These are phyloP conservation scores for Teunomyces barrocoloradensis DNA, from an alignment of 805 yeast genomes.

Conservation along the genomic window DNA sequence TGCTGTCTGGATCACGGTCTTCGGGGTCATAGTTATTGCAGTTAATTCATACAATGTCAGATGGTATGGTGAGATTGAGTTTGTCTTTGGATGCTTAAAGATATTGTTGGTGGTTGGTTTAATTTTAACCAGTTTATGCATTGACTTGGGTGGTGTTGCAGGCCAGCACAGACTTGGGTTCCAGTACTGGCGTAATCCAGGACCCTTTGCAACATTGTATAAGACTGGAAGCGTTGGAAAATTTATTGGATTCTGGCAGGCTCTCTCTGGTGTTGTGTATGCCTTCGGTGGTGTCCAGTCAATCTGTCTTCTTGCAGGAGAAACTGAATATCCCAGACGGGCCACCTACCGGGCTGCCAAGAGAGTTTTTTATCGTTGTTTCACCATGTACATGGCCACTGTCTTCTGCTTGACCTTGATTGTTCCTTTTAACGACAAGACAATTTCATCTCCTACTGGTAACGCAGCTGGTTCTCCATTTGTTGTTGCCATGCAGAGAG, in stretches of 20 bases:
- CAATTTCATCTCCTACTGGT: slow-evolving; percentile 25
- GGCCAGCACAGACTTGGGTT: slow-evolving; percentile 25
- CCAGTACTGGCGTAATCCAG: slow-evolving; percentile 40
- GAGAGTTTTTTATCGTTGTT: slow-evolving; percentile 28
- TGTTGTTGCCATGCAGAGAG: slow-evolving; percentile 36
- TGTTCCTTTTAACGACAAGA: slow-evolving; percentile 27
- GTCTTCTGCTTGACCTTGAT: slow-evolving; percentile 23
- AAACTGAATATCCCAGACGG: slow-evolving; percentile 32
- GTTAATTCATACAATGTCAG: slow-evolving; percentile 41
- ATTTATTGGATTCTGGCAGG: slow-evolving; percentile 29
- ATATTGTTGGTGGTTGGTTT: slow-evolving; percentile 21
- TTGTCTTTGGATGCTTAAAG: slow-evolving; percentile 23
- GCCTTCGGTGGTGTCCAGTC: slow-evolving; percentile 32
- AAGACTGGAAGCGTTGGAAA: slow-evolving; percentile 8
- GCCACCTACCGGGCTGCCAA: slow-evolving; percentile 27
- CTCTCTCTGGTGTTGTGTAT: slow-evolving; percentile 39
- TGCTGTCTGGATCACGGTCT: slow-evolving; percentile 46
- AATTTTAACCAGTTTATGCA: slow-evolving; percentile 17
- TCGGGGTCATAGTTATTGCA: slow-evolving; percentile 32
- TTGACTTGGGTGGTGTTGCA: slow-evolving; percentile 25
- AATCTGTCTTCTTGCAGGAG: slow-evolving; percentile 27
- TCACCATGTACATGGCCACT: slow-evolving; percentile 20
- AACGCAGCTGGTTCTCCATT: slow-evolving; percentile 37
- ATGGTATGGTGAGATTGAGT: slow-evolving; percentile 30
- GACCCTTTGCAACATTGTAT: slow-evolving; percentile 31